A percentile compares a stretch with the other conserved stretches of the same genome.
These are phyloP conservation scores for Fraxinus ornus DNA, from an alignment of 305 asterid genomes.

Conservation along the genomic window DNA sequence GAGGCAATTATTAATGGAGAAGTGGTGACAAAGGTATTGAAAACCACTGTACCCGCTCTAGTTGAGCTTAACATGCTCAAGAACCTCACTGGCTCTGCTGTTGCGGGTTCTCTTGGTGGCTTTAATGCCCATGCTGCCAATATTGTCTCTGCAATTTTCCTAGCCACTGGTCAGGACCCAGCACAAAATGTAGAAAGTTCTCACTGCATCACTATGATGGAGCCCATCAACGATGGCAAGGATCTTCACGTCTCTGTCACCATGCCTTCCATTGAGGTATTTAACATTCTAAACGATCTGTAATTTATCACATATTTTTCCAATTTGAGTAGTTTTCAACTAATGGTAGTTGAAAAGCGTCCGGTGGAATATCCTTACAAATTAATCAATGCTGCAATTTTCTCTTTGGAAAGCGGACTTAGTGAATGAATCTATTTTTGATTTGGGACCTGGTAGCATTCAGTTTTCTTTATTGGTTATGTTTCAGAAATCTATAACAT, in stretches of 20 bases:
- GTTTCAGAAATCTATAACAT: background rate
- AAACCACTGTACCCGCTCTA: constrained; percentile 6
- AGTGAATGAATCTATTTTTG: background rate
- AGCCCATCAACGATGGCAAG: constrained; percentile 8
- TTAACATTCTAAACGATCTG: background rate
- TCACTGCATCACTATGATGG: constrained; percentile 20
- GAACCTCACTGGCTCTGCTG: constrained; percentile 19
- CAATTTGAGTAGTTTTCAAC: background rate
- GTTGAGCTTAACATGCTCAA: constrained; percentile 19
- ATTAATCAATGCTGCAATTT: background rate
- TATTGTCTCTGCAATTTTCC: constrained; percentile 10
- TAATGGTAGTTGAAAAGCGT: background rate
- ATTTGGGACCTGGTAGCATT: background rate
- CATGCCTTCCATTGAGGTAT: constrained; percentile 23
- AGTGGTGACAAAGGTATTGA: constrained; percentile 12
- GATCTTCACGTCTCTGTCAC: constrained; percentile 18
- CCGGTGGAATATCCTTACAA: background rate
- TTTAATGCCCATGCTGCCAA: constrained; percentile 18
- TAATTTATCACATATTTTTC: background rate
- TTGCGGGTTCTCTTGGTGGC: constrained; percentile 19
- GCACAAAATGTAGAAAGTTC: constrained; percentile 15
- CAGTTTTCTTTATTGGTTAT: background rate
- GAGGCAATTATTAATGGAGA: constrained; percentile 11
- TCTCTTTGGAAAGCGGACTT: background rate
- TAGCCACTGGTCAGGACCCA: constrained; percentile 22